These are phyloP conservation scores for Aquanectria penicillioides DNA, from an alignment of 2,329 filamentous ascomycete genomes.

Conservation along the genomic window DNA sequence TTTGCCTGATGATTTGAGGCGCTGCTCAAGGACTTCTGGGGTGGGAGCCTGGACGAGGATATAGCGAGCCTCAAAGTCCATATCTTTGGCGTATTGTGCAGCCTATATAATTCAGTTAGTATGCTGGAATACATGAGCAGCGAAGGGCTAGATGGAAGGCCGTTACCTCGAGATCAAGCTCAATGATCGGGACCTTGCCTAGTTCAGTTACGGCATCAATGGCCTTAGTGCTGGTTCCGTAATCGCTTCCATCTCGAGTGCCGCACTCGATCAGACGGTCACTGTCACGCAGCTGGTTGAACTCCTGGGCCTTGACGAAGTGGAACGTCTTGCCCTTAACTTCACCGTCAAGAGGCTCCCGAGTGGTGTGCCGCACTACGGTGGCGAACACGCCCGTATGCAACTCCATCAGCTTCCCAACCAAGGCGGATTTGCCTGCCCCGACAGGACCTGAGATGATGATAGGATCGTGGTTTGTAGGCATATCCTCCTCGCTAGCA, in stretches of 20 bases:
- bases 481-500: constrained; percentile 50
- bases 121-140: not conserved
- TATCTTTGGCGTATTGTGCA: constrained; percentile 66
- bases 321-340: constrained; percentile 61
- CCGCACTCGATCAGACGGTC: constrained; percentile 69
- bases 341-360: constrained; percentile 60
- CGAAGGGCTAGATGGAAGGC: not conserved
- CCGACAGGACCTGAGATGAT: constrained; percentile 74
- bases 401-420: constrained; percentile 70
- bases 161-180: constrained; percentile 64
- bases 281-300: constrained; percentile 67
- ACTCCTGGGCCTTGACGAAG: constrained; percentile 66
- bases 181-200: constrained; percentile 69
- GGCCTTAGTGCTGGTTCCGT: constrained; percentile 65
- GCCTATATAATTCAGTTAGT: constrained; percentile 50
- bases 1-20: constrained; percentile 42
- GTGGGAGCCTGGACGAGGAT: constrained; percentile 61
- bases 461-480: constrained; percentile 64
- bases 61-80: constrained; percentile 64
- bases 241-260: constrained; percentile 59
- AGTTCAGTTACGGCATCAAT: constrained; percentile 62
- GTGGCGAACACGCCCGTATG: constrained; percentile 73
- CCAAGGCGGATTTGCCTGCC: constrained; percentile 70
- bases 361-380: constrained; percentile 65
- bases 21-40: constrained; percentile 39